These are phyloP conservation scores for Aspergillus incahuasiensis DNA, from an alignment of 495 filamentous ascomycete genomes.

Conservation along the genomic window DNA sequence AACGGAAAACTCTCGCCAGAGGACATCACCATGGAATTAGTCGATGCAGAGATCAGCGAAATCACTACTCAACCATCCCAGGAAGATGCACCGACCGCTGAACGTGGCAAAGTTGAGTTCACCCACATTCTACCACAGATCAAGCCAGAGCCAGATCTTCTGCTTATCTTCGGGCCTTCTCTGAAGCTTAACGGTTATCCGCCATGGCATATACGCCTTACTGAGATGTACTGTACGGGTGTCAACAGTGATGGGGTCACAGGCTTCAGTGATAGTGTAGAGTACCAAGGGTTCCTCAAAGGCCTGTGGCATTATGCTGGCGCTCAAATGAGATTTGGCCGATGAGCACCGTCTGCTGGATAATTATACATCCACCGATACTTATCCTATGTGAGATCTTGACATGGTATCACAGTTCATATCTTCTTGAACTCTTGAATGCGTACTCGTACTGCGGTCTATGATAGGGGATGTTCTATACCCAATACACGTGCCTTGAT, in stretches of 20 bases:
- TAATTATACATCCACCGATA: neutral
- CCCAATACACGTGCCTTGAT: no score
- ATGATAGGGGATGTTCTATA: neutral
- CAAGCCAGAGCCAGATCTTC: slow-evolving; percentile 73
- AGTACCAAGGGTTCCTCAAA: slow-evolving; percentile 87
- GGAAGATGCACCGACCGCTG: slow-evolving; percentile 1
- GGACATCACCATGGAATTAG: slow-evolving; percentile 78
- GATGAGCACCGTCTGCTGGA: slow-evolving; percentile 44
- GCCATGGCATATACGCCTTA: slow-evolving; percentile 91
- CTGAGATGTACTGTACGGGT: slow-evolving; percentile 76
- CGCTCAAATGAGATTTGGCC: slow-evolving; percentile 84
- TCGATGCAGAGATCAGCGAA: slow-evolving; percentile 82
- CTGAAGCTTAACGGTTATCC: slow-evolving; percentile 87
- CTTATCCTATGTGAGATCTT: no score
- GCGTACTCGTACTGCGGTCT: no score
- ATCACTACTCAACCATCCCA: slow-evolving; percentile 42
- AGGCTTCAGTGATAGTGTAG: slow-evolving; percentile 56
- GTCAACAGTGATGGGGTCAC: slow-evolving; percentile 35
- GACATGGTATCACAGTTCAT: no score
- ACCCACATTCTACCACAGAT: slow-evolving; percentile 5
- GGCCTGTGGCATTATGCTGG: slow-evolving; percentile 79
- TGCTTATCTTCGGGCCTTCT: slow-evolving; percentile 77
- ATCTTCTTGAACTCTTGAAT: no score
- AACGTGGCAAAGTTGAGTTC: neutral
- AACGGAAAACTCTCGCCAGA: slow-evolving; percentile 69